Evolutionary conservation across 768 basidiomycete species (phyloP), one percentile per base, ranked within the genome.

Genomic region (Fistulinella prunicolor): DNA sequence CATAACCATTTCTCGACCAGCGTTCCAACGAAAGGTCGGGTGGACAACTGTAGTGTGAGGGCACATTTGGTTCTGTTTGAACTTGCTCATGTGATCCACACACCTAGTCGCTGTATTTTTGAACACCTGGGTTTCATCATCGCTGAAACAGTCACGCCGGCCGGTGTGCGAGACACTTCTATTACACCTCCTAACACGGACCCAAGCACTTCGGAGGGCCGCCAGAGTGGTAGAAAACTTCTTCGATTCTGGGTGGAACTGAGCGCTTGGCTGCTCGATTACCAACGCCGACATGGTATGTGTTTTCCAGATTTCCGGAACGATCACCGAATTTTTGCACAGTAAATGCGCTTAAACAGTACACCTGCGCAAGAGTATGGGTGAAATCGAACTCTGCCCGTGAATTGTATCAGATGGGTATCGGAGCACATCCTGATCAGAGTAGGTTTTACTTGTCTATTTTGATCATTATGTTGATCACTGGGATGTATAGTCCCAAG

Each of bases 191-290:
- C 86, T 0, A 36, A 64, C 6, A 80, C 81, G 4, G 80, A 86
- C 49, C 57, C 71, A 14, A 57, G 45, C 9, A 73, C 71, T 9
- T 57, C 67, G 9, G 66, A 72, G 32, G 83, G 83, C 16, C 75
- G 67, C 48, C 70, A 73, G 46, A 78, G 74, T 51, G 75, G 83
- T 5, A 75, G 76, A 20, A 83, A 76, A 58, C 74, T 92, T 4
- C 73, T 92, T 40, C 79, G 90, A 28, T 86, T 84, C 23, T 92
- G 90, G 90, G 75, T 89, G 16, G 90, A 93, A 61, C 66, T 85
- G 8, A 69, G 77, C 34, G 78, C 86, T 3, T 92, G 83, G 82
- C 56, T 84, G 17, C 67, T 73, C 4, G 79, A 87, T 44, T 88
- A 76, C 53, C 75, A 71, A 44, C 75, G 73, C 29, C 61, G 69